A percentile compares a stretch with the other conserved stretches of the same genome.
These are phyloP conservation scores for Lablab purpureus DNA, from an alignment of 306 rosid genomes.

Conservation along the genomic window DNA sequence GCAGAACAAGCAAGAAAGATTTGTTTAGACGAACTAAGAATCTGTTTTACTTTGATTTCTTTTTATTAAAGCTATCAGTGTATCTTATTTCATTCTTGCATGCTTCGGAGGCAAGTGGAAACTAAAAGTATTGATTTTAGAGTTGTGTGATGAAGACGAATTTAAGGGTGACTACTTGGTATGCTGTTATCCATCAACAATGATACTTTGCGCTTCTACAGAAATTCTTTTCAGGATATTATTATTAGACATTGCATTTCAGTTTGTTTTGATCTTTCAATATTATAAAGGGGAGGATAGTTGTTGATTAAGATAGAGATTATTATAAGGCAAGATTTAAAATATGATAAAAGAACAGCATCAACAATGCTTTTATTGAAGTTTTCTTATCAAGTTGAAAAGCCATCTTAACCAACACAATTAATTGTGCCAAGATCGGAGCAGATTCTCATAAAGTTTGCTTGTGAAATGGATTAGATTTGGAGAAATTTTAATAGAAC, in stretches of 20 bases:
- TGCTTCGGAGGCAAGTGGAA: background rate
- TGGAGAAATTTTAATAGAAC: no score
- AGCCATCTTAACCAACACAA: no score
- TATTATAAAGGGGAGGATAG: no score
- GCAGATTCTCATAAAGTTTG: no score
- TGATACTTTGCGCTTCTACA: background rate
- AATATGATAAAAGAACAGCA: no score
- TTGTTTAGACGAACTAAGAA: slow-evolving; percentile 1
- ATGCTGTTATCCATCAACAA: background rate
- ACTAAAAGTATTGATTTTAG: background rate
- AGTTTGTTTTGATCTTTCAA: no score
- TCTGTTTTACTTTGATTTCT: background rate
- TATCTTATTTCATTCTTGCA: slow-evolving; percentile 1
- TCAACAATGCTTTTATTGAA: no score
- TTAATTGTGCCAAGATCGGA: no score
- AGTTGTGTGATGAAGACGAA: background rate
- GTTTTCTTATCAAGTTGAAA: no score
- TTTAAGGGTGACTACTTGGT: background rate
- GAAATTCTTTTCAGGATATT: background rate
- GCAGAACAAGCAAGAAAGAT: background rate
- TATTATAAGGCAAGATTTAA: no score
- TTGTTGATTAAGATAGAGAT: background rate
- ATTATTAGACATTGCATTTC: no score
- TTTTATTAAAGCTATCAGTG: background rate
- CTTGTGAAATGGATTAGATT: no score